phyloP scores from a whole-genome alignment of 2,329 filamentous ascomycete species.

The Fusarium solani-melongenae region DNA sequence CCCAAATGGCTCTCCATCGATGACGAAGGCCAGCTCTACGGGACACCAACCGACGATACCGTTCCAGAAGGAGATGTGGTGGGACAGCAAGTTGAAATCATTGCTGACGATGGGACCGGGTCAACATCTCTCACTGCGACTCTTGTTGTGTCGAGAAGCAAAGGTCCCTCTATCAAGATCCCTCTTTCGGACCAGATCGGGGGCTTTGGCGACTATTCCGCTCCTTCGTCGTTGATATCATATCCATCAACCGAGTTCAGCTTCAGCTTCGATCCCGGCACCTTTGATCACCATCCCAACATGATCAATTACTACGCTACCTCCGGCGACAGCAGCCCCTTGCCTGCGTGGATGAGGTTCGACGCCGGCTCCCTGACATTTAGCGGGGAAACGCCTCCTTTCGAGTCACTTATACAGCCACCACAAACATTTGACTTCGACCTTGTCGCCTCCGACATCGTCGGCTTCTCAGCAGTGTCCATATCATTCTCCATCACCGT shows the following conservation, averaged over 20 bases:
- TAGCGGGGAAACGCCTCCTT: constrained; percentile 74
- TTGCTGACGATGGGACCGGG: constrained; percentile 75
- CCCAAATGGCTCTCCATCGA: constrained; percentile 83
- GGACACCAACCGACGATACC: constrained; percentile 71
- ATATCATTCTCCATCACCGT: constrained; percentile 78
- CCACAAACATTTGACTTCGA: constrained; percentile 79
- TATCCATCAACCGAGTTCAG: constrained; percentile 64
- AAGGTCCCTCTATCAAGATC: constrained; percentile 63
- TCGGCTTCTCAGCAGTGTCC: constrained; percentile 77
- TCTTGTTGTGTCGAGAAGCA: constrained; percentile 73
- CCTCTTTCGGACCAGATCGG: constrained; percentile 69
- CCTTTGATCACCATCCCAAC: constrained; percentile 68
- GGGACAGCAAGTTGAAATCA: constrained; percentile 71
- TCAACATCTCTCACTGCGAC: constrained; percentile 73
- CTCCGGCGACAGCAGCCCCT: constrained; percentile 79
- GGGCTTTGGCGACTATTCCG: constrained; percentile 68
- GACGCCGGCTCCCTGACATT: constrained; percentile 73
- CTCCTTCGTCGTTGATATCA: constrained; percentile 68
- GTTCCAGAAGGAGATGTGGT: constrained; percentile 64
- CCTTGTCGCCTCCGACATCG: constrained; percentile 81
- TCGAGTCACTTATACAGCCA: constrained; percentile 70
- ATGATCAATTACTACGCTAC: constrained; percentile 80
- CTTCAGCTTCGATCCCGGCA: constrained; percentile 65
- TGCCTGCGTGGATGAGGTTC: constrained; percentile 89
- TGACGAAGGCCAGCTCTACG: constrained; percentile 72